Conservation (phyloP, 345 rosid species). For the Physaria fendleri region DNA sequence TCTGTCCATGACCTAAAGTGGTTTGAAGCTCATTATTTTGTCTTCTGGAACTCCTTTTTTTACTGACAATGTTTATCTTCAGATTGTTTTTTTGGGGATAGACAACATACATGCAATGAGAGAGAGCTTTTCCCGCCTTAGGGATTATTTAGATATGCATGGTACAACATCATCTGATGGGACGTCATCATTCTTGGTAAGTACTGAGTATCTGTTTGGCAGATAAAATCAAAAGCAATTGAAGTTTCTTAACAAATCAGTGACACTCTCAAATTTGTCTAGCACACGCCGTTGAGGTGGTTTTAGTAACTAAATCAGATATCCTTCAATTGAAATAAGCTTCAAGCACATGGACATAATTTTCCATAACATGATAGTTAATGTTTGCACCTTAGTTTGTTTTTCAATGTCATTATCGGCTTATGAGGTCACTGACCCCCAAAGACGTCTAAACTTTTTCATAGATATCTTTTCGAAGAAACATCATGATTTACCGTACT, state of each 20-base stretch:
- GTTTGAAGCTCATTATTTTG: constrained; percentile 17
- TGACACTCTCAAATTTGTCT: neutral
- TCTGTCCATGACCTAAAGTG: constrained; percentile 30
- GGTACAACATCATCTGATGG: constrained; percentile 97
- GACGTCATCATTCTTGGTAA: constrained; percentile 88
- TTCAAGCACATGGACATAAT: constrained; percentile 14
- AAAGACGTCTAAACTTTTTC: neutral
- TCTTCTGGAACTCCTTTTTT: constrained; percentile 11
- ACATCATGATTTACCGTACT: neutral
- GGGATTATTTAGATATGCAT: constrained; percentile 94
- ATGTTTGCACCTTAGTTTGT: constrained; percentile 3
- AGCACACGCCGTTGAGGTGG: neutral
- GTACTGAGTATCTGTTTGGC: constrained; percentile 26
- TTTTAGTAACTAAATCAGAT: constrained; percentile 4
- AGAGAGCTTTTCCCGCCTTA: constrained; percentile 91
- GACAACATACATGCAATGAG: constrained; percentile 99
- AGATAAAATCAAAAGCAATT: neutral
- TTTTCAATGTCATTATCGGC: neutral
- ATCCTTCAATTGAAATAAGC: neutral
- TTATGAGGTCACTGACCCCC: too few species aligned
- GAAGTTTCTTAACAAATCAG: neutral
- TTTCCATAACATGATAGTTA: constrained; percentile 3
- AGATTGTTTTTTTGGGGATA: constrained; percentile 96
- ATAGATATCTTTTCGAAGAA: neutral
- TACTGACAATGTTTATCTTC: constrained; percentile 21